phyloP scores from a whole-genome alignment of 139 green algal species.

The Closterium sp. region DNA sequence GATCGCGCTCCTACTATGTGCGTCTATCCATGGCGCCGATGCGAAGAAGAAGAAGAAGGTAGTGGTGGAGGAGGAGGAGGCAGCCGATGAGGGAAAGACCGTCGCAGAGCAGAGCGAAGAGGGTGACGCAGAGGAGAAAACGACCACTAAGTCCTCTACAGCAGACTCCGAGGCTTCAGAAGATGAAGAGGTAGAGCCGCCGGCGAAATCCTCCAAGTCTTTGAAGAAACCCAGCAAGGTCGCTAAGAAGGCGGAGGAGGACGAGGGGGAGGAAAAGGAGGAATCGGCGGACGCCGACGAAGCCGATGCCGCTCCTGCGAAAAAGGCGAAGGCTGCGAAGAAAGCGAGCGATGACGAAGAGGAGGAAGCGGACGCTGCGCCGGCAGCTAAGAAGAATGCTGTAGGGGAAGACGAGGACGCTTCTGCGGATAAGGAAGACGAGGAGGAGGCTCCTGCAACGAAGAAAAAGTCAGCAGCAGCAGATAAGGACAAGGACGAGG shows the following conservation, averaged over 20 bases:
- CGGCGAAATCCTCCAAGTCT: background rate
- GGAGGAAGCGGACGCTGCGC: background rate
- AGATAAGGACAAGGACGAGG: background rate
- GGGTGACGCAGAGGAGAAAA: background rate
- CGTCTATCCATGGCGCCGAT: background rate
- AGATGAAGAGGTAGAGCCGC: background rate
- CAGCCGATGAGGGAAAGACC: background rate
- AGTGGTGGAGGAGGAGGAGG: background rate
- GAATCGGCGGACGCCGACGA: background rate
- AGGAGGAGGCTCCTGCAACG: background rate
- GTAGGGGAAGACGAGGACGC: background rate
- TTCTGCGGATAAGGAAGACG: background rate
- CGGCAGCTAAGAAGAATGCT: background rate
- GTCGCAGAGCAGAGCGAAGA: background rate
- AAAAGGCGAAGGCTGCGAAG: background rate
- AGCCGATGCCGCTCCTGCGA: background rate
- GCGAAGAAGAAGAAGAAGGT: background rate
- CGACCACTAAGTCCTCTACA: background rate
- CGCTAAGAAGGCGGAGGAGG: background rate
- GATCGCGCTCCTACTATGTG: background rate
- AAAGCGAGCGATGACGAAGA: background rate
- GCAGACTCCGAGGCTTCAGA: background rate
- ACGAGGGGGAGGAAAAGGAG: background rate
- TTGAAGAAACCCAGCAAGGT: background rate
- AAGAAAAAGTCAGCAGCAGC: background rate